Evolutionary conservation across 2,329 filamentous ascomycete genomes (phyloP), one percentile per base, ranked within the genome.

Genomic region (Penicillium sp.): DNA sequence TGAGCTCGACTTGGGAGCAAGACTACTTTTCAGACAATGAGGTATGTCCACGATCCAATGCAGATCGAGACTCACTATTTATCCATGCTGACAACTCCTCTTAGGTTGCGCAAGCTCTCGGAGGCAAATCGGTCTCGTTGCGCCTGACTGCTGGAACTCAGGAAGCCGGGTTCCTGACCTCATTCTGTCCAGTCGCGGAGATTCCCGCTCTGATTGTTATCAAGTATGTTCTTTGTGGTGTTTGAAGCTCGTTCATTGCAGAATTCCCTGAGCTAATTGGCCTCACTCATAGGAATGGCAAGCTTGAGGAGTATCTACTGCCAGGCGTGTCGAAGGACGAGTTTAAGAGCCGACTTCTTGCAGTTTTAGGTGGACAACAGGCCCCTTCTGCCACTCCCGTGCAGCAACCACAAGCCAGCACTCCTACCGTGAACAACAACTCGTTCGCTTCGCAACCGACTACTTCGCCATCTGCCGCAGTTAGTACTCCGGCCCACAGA

Each of bases 141-240:
- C 86, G 89, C 55, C 82, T 97, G 24, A 78, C 83, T 37, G 87
- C 89, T 19, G 91, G 89, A 24, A 93, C 91, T 1, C 86, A 90
- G 67, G 93, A 97, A 80, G 92, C 92, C 10, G 88, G 86, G 6
- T 96, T 92, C 71, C 82, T 98, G 15, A 86, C 89, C 10, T 91
- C 91, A 50, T 91, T 97, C 71, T 96, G 92, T 70, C 91, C 92
- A 0, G 81, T 97, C n/a, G 85, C 87, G 1, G 87, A 87, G 67
- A 87, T 88, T n/a, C 93, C 94, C 0, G 90, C 90, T 1, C 79
- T 97, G 9, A 85, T 97, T 17, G 82, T 96, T 22, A 93, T 97
- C 69, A 87, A 89, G 86, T 89, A 80, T 56, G 84, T 61, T 22
- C 13, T 7, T 19, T 37, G 15, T 26, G 51, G 10, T 24, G 17